Evolutionary conservation across 306 rosid species (phyloP), one percentile per base, ranked within the genome.

Genomic region (Sechiopsis laciniata): DNA sequence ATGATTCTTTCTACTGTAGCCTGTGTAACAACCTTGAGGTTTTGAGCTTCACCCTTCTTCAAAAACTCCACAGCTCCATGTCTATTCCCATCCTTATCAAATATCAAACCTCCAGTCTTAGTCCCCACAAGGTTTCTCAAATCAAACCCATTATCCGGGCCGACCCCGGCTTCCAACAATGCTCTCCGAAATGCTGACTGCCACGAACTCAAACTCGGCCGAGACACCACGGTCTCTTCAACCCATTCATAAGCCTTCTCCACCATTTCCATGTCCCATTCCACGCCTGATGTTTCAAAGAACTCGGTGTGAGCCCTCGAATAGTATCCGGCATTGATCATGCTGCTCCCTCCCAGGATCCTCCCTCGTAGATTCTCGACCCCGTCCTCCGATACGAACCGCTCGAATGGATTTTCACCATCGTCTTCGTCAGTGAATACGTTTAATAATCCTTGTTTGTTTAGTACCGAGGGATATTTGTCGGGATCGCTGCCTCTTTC

Each of bases 61-160:
- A 82, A 68, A 13, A 82, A 52, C 58, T 82, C 78, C n/a, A 65
- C 80, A 65, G 80, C 74, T 52, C 85, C 85, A 22, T 70, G 82
- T 55, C 84, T 57, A 9, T 19, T 61, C 7, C 79, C 84, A 0
- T 7, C 2, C 0, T 2, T 3, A 26, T 78, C 82, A 26, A 81
- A 77, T 7, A 15, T 70, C 0, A 79, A 74, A 15, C 78, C 82
- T 0, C 70, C 42, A 5, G 5, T 12, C 53, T 71, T 81, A 5
- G 82, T 70, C 35, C 82, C 82, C 0, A 19, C 63, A 13, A 55
- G 1, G 8, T 78, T 74, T 3, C 63, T 13, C 59, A 78, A n/a
- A 48, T 15, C 65, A 17, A 74, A 71, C 7, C 66, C 79, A 24
- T 75, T 75, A 54, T 74, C 76, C 1, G 76, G 79, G 3, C n/a